These are phyloP conservation scores for Pholiota molesta DNA, from an alignment of 768 basidiomycete genomes.

Conservation along the genomic window DNA sequence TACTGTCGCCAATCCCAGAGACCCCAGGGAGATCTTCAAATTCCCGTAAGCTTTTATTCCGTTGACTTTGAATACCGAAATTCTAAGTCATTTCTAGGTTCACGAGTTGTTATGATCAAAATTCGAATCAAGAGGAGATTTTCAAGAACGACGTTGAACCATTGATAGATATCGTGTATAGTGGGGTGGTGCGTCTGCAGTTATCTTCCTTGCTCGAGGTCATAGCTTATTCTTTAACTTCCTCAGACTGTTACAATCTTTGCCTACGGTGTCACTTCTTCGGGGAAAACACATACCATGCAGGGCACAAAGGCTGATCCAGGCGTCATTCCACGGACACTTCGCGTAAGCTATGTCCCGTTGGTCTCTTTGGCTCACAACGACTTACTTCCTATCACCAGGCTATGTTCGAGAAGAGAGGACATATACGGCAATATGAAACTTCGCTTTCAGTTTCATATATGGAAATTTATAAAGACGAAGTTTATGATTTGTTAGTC, in stretches of 20 bases:
- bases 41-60: conserved; percentile 60
- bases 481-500: conserved; percentile 86
- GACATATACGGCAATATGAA: conserved; percentile 38
- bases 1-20: conserved; percentile 71
- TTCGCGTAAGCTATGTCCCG: conserved; percentile 50
- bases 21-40: conserved; percentile 70
- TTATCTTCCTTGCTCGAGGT: neutral
- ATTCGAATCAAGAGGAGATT: conserved; percentile 75
- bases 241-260: conserved; percentile 84
- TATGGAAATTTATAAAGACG: conserved; percentile 93
- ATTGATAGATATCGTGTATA: conserved; percentile 76
- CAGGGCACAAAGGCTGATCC: conserved; percentile 74
- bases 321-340: conserved; percentile 85
- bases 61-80: conserved; percentile 16
- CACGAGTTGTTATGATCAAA: conserved; percentile 74
- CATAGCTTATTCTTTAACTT: conserved; percentile 4
- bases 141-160: conserved; percentile 77
- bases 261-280: conserved; percentile 90
- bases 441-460: conserved; percentile 67
- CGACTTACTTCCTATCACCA: conserved; percentile 21
- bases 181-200: conserved; percentile 64
- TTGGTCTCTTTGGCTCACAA: neutral
- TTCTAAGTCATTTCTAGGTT: conserved; percentile 45
- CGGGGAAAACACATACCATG: conserved; percentile 94
- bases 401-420: conserved; percentile 61